These are phyloP conservation scores for Gilbertella persicaria DNA, from an alignment of 371 early-diverging fungal genomes.

Conservation along the genomic window DNA sequence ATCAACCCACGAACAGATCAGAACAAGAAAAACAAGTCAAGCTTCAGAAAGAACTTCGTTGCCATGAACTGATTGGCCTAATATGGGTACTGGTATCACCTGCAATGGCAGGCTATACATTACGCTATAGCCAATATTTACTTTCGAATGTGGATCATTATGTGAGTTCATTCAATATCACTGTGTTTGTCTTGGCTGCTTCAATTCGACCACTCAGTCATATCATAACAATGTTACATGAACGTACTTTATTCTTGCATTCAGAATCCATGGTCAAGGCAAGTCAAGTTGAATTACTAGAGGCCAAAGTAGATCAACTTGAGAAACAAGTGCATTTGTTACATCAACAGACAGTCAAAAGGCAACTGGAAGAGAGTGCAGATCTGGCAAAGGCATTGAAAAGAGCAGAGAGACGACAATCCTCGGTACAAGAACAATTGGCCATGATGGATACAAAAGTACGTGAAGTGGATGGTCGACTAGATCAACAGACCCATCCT, in stretches of 20 bases:
- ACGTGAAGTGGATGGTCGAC: conserved; percentile 48
- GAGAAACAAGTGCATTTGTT: conserved; percentile 49
- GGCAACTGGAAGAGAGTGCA: conserved; percentile 13
- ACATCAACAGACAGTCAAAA: conserved; percentile 45
- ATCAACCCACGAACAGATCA: conserved; percentile 15
- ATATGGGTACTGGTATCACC: conserved; percentile 59
- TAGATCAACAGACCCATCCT: conserved; percentile 52
- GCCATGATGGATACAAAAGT: conserved; percentile 49
- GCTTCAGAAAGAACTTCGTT: conserved; percentile 45
- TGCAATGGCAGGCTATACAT: conserved; percentile 59
- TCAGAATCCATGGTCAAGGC: conserved; percentile 47
- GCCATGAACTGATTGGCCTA: conserved; percentile 59
- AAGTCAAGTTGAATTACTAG: conserved; percentile 48
- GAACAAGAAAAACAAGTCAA: conserved; percentile 9
- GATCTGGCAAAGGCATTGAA: conserved; percentile 52
- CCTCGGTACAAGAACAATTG: conserved; percentile 59
- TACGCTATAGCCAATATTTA: conserved; percentile 56
- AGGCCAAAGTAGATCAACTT: conserved; percentile 41
- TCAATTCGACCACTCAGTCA: conserved; percentile 58
- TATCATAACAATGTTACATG: conserved; percentile 47
- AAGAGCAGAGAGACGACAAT: conserved; percentile 56
- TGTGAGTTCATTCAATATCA: conserved; percentile 59
- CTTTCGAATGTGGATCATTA: conserved; percentile 61
- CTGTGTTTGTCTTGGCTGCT: conserved; percentile 63
- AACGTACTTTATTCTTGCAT: conserved; percentile 57